Percentiles rank a stretch among this genome's conserved stretches.
These are phyloP conservation scores for Posidonia australis DNA, from an alignment of 106 monocot genomes.

Conservation along the genomic window DNA sequence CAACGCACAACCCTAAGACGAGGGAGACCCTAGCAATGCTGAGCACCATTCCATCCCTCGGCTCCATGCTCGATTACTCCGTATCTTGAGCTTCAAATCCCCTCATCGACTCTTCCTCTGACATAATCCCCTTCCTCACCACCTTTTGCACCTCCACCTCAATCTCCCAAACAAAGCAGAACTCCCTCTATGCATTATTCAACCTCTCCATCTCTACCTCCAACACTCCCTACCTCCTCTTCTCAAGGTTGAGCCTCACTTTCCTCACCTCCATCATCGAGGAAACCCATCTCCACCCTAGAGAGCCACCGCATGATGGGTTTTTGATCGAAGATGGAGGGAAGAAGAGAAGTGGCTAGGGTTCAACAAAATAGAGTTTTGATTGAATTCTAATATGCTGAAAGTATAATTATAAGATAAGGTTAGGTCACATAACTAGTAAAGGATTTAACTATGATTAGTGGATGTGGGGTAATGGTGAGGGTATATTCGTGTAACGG, in stretches of 20 bases:
- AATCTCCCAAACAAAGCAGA: constrained; percentile 17
- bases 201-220: constrained; percentile 60
- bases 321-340: too few species aligned
- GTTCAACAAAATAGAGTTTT: too few species aligned
- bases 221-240: constrained; percentile 20
- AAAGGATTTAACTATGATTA: too few species aligned
- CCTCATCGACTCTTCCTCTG: constrained; percentile 54
- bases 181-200: constrained; percentile 70
- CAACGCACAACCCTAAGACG: constrained; percentile 46
- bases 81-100: constrained; percentile 34
- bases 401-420: too few species aligned
- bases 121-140: constrained; percentile 43
- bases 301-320: too few species aligned
- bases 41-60: constrained; percentile 57
- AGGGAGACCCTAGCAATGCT: constrained; percentile 64
- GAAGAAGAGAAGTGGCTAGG: too few species aligned
- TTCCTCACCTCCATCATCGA: constrained; percentile 45
- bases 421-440: too few species aligned
- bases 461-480: too few species aligned
- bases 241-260: constrained; percentile 16
- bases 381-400: too few species aligned
- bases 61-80: constrained; percentile 32
- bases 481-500: too few species aligned
- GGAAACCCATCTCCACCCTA: too few species aligned
- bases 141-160: constrained; percentile 14